Evolutionary conservation across 1,284 basidiomycete genomes (phyloP), one percentile per base, ranked within the genome.

Genomic region (Fereydounia khargensis): DNA sequence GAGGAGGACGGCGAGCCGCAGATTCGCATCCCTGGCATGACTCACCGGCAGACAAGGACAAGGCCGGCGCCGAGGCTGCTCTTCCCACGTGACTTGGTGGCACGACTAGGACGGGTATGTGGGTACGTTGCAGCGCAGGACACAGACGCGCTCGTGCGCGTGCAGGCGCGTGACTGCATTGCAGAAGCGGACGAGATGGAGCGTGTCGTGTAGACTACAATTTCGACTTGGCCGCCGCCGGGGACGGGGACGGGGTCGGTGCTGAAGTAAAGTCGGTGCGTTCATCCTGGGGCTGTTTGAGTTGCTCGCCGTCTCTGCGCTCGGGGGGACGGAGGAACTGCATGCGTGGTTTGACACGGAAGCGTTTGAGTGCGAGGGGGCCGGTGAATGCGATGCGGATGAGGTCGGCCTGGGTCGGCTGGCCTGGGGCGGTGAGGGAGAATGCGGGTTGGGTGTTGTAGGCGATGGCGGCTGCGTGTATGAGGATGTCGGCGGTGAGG

Each of bases 321-420:
- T 61, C 58, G 4, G 47, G 52, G 1, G 44, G n/a, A 23, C 47
- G 42, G 11, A 62, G 32, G 39, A 62, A 62, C 17, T 53, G 54
- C 63, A 72, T 68, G n/a, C 69, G 52, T 11, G 69, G 69, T 25
- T 62, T 62, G 6, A 72, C 69, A 14, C 67, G 47, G 27, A 60
- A 56, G 43, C 50, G 61, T 21, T 53, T 56, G 4, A 65, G 35
- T 4, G 65, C 65, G 19, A 65, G 9, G 1, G 62, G 62, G 11
- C 69, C 60, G 10, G 52, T 35, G 35, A 74, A 74, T 6, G 65
- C 66, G 21, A 64, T 25, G 19, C 39, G 28, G 35, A 74, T 69
- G 20, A 74, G 42, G 3, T 52, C 51, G 0, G 60, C 58, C 18
- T 68, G 51, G 11, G 39, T 45, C 0, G 66, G 65, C 20, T 73